Evolutionary conservation across 805 yeast genomes (phyloP).

Genomic region (Torulaspora delbrueckii): DNA sequence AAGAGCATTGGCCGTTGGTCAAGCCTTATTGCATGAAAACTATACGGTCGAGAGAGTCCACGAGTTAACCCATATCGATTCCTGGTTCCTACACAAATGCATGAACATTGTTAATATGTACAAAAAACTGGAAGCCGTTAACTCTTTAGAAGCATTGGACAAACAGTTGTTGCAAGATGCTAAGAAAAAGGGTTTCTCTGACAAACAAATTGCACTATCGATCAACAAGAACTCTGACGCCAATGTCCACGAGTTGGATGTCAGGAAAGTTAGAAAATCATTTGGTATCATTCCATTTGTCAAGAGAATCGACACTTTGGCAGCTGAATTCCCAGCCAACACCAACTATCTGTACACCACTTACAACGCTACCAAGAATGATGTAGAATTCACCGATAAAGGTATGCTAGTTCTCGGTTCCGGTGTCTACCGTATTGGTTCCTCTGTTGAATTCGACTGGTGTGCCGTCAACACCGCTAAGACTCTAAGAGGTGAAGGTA

Average conservation of each 20-base stretch:
- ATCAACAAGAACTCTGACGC: slow-evolving; percentile 46
- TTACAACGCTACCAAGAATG: slow-evolving; percentile 83
- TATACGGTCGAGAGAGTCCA: slow-evolving; percentile 90
- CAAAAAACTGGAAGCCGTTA: slow-evolving; percentile 65
- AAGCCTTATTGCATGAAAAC: slow-evolving; percentile 86
- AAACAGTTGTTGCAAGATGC: slow-evolving; percentile 70
- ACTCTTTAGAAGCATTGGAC: slow-evolving; percentile 54
- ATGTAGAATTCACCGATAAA: slow-evolving; percentile 77
- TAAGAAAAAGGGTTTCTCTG: slow-evolving; percentile 92
- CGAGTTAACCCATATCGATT: slow-evolving; percentile 86
- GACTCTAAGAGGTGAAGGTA: slow-evolving; percentile 81
- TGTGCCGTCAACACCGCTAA: slow-evolving; percentile 97
- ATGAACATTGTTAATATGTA: slow-evolving; percentile 90
- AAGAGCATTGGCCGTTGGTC: slow-evolving; percentile 97
- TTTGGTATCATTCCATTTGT: slow-evolving; percentile 86
- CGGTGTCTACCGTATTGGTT: slow-evolving; percentile 98
- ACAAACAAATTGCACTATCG: slow-evolving; percentile 81
- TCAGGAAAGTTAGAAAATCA: slow-evolving; percentile 74
- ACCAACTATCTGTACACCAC: slow-evolving; percentile 96
- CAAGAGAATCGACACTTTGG: slow-evolving; percentile 93
- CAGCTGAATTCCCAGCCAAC: slow-evolving; percentile 98
- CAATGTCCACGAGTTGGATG: slow-evolving; percentile 60
- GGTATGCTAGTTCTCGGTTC: slow-evolving; percentile 96
- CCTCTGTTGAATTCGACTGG: slow-evolving; percentile 99
- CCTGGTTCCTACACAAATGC: slow-evolving; percentile 91